phyloP scores from a whole-genome alignment of 2,329 filamentous ascomycete species.

The Colletotrichum sp. region DNA sequence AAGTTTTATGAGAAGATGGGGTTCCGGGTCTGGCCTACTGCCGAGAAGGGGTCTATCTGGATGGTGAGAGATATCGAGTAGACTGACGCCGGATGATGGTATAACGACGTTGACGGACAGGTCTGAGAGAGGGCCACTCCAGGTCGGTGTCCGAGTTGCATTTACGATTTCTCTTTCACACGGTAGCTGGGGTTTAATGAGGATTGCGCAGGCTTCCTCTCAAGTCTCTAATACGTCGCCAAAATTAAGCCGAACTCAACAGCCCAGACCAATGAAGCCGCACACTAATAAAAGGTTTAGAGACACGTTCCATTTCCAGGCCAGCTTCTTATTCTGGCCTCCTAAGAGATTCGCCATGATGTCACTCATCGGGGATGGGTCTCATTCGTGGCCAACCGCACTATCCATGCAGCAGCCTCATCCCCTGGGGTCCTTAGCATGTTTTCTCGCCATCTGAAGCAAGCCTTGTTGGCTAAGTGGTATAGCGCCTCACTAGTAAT shows the following conservation, averaged over 20 bases:
- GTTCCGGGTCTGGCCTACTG: constrained; percentile 43
- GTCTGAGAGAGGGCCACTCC: background rate
- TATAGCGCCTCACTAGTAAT: constrained; percentile 22
- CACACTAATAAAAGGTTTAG: background rate
- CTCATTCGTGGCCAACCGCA: background rate
- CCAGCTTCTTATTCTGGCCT: background rate
- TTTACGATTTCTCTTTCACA: background rate
- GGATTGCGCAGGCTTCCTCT: background rate
- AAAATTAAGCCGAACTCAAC: background rate
- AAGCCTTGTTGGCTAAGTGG: constrained; percentile 20
- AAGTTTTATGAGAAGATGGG: constrained; percentile 52
- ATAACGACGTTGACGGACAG: background rate
- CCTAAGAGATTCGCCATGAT: background rate
- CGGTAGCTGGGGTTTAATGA: background rate
- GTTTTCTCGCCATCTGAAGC: accelerated
- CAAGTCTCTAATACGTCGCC: background rate
- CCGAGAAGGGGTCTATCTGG: constrained; percentile 38
- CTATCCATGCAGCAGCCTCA: background rate
- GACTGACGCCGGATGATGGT: background rate
- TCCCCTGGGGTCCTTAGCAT: background rate
- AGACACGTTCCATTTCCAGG: background rate
- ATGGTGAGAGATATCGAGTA: constrained; percentile 44
- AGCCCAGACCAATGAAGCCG: background rate
- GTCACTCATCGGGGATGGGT: background rate
- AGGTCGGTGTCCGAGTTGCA: background rate